These are phyloP conservation scores for Hamamelis virginiana DNA, from an alignment of 164 flowering plant species.

Conservation along the genomic window DNA sequence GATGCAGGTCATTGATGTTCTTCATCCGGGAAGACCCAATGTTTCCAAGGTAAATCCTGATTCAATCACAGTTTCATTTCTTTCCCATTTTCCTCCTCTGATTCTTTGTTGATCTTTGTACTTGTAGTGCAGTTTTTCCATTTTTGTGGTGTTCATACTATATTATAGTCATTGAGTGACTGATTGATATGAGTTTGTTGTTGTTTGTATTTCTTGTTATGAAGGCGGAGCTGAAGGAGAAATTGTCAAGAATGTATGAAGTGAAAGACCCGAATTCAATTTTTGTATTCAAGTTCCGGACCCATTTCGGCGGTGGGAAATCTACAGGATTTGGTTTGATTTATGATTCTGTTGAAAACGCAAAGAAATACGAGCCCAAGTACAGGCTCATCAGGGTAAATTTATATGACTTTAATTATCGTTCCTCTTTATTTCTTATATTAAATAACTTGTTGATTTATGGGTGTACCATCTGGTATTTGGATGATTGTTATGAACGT, in stretches of 20 bases:
- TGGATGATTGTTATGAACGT: background rate
- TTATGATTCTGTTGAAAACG: slow-evolving; percentile 64
- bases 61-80: background rate
- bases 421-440: background rate
- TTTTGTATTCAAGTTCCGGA: slow-evolving; percentile 66
- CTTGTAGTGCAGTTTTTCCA: background rate
- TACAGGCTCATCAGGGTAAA: slow-evolving; percentile 75
- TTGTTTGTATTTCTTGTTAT: background rate
- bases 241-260: slow-evolving; percentile 53
- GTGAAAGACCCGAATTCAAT: slow-evolving; percentile 62
- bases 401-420: background rate
- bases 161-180: background rate
- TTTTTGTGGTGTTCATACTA: background rate
- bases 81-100: no score
- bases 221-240: slow-evolving; percentile 69
- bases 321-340: slow-evolving; percentile 72
- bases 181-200: background rate
- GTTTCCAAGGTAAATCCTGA: slow-evolving; percentile 52
- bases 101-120: background rate
- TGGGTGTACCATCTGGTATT: background rate
- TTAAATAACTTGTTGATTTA: background rate
- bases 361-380: slow-evolving; percentile 72
- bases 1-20: slow-evolving; percentile 62
- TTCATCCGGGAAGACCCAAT: slow-evolving; percentile 71
- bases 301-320: slow-evolving; percentile 78